phyloP scores from a whole-genome alignment of 805 yeast genomes.

The Lipomyces lipofer region DNA sequence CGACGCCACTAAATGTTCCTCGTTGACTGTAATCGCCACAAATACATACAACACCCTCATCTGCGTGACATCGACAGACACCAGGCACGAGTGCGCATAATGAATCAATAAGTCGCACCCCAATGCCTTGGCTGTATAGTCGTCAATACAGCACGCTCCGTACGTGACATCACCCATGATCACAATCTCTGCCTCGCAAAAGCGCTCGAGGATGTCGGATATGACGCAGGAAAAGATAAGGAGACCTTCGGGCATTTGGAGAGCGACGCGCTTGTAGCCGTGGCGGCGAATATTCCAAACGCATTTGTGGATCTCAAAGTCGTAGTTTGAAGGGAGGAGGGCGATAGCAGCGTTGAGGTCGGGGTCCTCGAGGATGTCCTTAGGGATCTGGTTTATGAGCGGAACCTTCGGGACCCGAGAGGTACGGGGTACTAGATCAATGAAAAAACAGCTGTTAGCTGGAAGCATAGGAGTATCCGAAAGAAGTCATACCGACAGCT shows the following conservation, averaged over 20 bases:
- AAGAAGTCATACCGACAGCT: too few species aligned
- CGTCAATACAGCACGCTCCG: constrained; percentile 98
- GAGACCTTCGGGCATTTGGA: constrained; percentile 97
- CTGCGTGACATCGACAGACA: constrained; percentile 87
- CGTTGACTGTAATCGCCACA: constrained; percentile 90
- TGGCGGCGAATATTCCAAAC: constrained; percentile 85
- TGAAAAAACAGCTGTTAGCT: too few species aligned
- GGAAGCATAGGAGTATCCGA: too few species aligned
- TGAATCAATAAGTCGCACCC: constrained; percentile 95
- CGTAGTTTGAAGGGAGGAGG: constrained; percentile 84
- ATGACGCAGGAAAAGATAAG: constrained; percentile 83
- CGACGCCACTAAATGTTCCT: constrained; percentile 75
- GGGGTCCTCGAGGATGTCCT: constrained; percentile 73
- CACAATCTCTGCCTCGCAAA: constrained; percentile 79
- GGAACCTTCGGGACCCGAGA: constrained; percentile 13
- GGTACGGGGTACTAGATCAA: too few species aligned
- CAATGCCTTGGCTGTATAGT: constrained; percentile 86
- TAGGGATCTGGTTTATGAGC: constrained; percentile 81
- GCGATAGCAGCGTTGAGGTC: constrained; percentile 83
- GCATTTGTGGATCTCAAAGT: constrained; percentile 93
- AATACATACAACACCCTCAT: constrained; percentile 93
- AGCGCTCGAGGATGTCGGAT: constrained; percentile 87
- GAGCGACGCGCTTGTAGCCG: constrained; percentile 77
- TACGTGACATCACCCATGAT: constrained; percentile 99
- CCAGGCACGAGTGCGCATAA: constrained; percentile 95